Evolutionary conservation across 73 alveolate genomes (phyloP).

Genomic region (Effrenium voratum): DNA sequence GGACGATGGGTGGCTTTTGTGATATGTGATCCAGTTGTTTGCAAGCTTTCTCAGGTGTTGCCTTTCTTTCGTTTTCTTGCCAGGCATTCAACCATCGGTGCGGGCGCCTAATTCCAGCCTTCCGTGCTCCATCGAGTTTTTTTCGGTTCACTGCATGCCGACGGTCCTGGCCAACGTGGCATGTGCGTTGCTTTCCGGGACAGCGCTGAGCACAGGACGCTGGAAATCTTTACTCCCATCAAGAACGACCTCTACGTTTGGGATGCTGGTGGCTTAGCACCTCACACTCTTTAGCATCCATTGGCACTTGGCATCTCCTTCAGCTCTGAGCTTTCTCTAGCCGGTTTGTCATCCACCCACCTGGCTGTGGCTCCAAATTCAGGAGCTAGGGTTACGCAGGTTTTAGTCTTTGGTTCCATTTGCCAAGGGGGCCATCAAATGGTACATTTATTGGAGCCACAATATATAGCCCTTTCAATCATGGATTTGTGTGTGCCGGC

Average conservation of each 20-base stretch:
- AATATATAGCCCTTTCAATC: not conserved
- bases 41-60: not conserved
- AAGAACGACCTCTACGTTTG: conserved; percentile 82
- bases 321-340: not conserved
- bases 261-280: conserved; percentile 14
- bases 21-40: not conserved
- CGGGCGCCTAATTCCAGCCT: not conserved
- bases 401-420: too few species aligned
- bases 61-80: not conserved
- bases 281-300: not conserved
- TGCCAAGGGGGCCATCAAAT: too few species aligned
- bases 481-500: not conserved
- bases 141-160: not conserved
- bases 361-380: too few species aligned
- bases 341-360: not conserved
- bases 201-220: not conserved
- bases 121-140: not conserved
- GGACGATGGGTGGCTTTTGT: not conserved
- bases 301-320: not conserved
- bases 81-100: conserved; percentile 52
- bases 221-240: conserved; percentile 87
- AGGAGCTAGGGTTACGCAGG: too few species aligned
- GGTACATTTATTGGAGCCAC: too few species aligned
- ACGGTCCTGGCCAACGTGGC: not conserved
- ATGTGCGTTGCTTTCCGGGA: not conserved